A percentile compares a stretch with the other conserved stretches of the same genome.
Evolutionary conservation across 495 filamentous ascomycete species (phyloP).

Genomic region (Patellaria atrata): DNA sequence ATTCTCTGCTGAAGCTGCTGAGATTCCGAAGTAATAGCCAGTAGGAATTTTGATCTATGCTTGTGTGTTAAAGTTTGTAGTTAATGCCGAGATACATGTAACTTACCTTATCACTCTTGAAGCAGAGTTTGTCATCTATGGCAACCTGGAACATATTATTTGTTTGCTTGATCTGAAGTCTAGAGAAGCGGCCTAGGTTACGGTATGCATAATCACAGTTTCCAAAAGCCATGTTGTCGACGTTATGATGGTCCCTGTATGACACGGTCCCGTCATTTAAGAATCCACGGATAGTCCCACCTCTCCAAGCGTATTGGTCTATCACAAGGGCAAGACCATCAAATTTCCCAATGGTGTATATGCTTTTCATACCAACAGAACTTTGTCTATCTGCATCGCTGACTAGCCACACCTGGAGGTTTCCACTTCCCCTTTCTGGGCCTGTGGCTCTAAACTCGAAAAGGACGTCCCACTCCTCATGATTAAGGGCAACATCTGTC

Average conservation of each 20-base stretch:
- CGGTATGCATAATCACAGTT: slow-evolving; percentile 86
- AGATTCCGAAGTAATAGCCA: slow-evolving; percentile 76
- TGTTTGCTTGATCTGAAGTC: slow-evolving; percentile 57
- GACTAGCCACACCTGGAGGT: slow-evolving; percentile 85
- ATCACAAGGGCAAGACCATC: slow-evolving; percentile 79
- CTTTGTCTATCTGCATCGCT: slow-evolving; percentile 54
- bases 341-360: slow-evolving; percentile 69
- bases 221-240: slow-evolving; percentile 81
- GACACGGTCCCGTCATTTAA: slow-evolving; percentile 80
- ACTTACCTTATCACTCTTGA: slow-evolving; percentile 58
- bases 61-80: slow-evolving; percentile 1
- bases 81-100: background rate
- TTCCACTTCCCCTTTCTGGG: slow-evolving; percentile 71
- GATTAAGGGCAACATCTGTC: slow-evolving; percentile 37
- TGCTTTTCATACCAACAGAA: slow-evolving; percentile 51
- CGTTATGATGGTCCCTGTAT: slow-evolving; percentile 61
- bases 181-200: slow-evolving; percentile 71
- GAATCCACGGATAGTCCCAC: slow-evolving; percentile 70
- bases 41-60: slow-evolving; percentile 51
- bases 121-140: slow-evolving; percentile 71
- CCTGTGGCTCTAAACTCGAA: slow-evolving; percentile 80
- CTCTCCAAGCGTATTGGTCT: slow-evolving; percentile 67
- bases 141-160: slow-evolving; percentile 55
- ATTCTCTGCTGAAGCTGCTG: slow-evolving; percentile 74
- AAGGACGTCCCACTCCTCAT: slow-evolving; percentile 57